Conservation (phyloP, 139 green algal species). For the Pleodorina starrii region DNA sequence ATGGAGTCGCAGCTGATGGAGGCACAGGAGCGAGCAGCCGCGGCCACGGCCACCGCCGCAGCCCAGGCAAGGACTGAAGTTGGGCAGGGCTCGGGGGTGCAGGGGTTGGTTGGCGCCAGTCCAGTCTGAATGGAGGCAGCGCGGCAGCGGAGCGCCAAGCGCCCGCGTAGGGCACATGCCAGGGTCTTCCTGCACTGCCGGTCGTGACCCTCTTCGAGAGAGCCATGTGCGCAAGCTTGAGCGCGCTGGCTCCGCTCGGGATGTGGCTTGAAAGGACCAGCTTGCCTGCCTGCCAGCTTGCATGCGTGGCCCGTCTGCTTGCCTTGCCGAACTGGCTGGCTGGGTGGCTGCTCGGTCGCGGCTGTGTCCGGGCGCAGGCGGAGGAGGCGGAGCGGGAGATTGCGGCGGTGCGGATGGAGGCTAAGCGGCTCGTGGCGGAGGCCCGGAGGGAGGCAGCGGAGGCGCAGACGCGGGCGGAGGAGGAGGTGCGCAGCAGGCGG, state of each 20-base stretch:
- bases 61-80: conserved; percentile 51
- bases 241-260: too few relatives aligned
- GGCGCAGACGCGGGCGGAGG: conserved; percentile 38
- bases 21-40: conserved; percentile 53
- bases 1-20: conserved; percentile 63
- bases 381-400: conserved; percentile 60
- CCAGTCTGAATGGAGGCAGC: too few relatives aligned
- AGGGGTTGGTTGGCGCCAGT: too few relatives aligned
- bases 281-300: too few relatives aligned
- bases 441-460: conserved; percentile 51
- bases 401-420: conserved; percentile 34
- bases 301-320: too few relatives aligned
- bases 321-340: too few relatives aligned
- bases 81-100: neutral
- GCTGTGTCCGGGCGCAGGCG: neutral
- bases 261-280: too few relatives aligned
- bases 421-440: conserved; percentile 55
- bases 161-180: too few relatives aligned
- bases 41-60: neutral
- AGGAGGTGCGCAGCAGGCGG: conserved; percentile 35
- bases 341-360: neutral
- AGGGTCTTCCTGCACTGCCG: too few relatives aligned
- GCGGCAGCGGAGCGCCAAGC: too few relatives aligned
- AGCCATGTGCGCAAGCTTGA: too few relatives aligned
- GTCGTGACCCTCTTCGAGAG: too few relatives aligned